Evolutionary conservation across 106 monocot species (phyloP).

Genomic region (Hemerocallis citrina): DNA sequence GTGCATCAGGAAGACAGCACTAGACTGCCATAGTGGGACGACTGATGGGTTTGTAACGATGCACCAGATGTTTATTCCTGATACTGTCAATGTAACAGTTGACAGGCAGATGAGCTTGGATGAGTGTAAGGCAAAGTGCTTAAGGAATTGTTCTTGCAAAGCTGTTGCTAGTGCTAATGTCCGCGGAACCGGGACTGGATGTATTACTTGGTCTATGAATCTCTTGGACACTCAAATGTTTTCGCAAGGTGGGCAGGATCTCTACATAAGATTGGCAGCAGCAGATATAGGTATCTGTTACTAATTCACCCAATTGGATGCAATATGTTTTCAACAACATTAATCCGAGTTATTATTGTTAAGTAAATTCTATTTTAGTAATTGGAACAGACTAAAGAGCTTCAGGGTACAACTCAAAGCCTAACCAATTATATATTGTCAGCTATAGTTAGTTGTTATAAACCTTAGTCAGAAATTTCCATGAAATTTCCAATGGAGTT

Average conservation of each 20-base stretch:
- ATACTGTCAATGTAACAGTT: conserved; percentile 14
- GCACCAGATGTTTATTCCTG: conserved; percentile 25
- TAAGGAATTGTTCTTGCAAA: conserved; percentile 39
- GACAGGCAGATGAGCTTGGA: conserved; percentile 9
- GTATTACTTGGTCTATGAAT: conserved; percentile 24
- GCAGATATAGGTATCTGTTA: conserved; percentile 22
- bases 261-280: conserved; percentile 24
- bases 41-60: conserved; percentile 25
- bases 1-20: conserved; percentile 26
- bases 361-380: too few species aligned
- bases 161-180: conserved; percentile 21
- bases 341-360: too few species aligned
- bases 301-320: too few species aligned
- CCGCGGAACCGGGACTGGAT: conserved; percentile 13
- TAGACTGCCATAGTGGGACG: conserved; percentile 23
- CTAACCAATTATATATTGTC: too few species aligned
- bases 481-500: too few species aligned
- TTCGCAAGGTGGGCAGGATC: conserved; percentile 2
- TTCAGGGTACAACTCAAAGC: too few species aligned
- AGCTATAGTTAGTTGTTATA: too few species aligned
- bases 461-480: too few species aligned
- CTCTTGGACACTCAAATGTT: conserved; percentile 22
- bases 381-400: too few species aligned
- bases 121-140: conserved; percentile 23
- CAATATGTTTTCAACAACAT: too few species aligned